Base-by-base conservation (phyloP, 768 basidiomycete species). In the Sarcomyxa edulis region DNA sequence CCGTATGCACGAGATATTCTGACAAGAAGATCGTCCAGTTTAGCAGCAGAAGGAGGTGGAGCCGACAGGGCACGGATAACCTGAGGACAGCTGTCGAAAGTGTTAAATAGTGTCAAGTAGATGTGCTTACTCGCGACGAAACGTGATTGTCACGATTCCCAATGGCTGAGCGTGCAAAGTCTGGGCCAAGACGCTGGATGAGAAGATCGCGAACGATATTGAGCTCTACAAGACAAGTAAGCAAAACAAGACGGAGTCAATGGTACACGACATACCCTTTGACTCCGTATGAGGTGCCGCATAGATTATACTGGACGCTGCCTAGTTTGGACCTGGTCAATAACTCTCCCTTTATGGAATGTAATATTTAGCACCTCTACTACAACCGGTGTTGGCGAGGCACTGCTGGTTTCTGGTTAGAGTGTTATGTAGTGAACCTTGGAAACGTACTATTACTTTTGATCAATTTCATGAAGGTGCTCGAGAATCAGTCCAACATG, bases 291-390 rank as follows among this genome's bases (percentile, higher is more conserved):
- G 66, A 16, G 75, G 72, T 1, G 76, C 71, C 5, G 80, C 74
- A 47, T 69, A 76, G 37, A 88, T 77, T 43, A 87, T 70, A 39
- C 71, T 83, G 9, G 81, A 78, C 12, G 74, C 74, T 15, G 85
- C 83, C n/a, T n/a, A n/a, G n/a, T n/a, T n/a, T n/a, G n/a, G n/a
- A n/a, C n/a, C n/a, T n/a, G n/a, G n/a, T n/a, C n/a, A n/a, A n/a
- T n/a, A n/a, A n/a, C n/a, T n/a, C n/a, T n/a, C n/a, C n/a, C n/a
- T n/a, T n/a, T n/a, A n/a, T n/a, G n/a, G n/a, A n/a, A n/a, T n/a
- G n/a, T n/a, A n/a, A n/a, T n/a, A n/a, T n/a, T n/a, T n/a, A n/a
- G n/a, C n/a, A n/a, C n/a, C 55, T 87, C 84, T n/a, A 74, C 53
- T 8, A 82, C 52, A 23, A 59, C 51, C 3, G 77, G 75, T 32